Evolutionary conservation across 805 yeast genomes (phyloP).

Genomic region (Metschnikowia rubicola): DNA sequence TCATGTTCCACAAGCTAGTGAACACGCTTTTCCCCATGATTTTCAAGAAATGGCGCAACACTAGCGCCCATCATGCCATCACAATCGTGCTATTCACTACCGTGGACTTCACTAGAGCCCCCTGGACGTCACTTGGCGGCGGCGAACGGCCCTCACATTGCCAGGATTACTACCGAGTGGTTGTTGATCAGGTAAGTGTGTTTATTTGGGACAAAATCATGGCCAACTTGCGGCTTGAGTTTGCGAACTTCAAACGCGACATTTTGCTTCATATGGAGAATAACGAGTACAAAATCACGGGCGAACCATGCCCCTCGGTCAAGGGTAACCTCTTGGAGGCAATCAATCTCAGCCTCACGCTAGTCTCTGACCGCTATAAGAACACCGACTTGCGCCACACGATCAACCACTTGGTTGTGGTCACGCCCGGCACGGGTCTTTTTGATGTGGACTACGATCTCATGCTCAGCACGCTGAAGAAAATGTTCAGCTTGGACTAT

Average conservation of each 20-base stretch:
- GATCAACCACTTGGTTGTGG: conserved; percentile 80
- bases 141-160: conserved; percentile 72
- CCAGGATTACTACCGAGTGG: conserved; percentile 84
- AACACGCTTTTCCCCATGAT: conserved; percentile 90
- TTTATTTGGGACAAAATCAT: conserved; percentile 88
- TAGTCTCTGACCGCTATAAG: conserved; percentile 71
- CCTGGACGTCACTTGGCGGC: conserved; percentile 56
- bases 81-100: conserved; percentile 87
- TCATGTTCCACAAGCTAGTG: conserved; percentile 86
- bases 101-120: conserved; percentile 54
- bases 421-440: conserved; percentile 91
- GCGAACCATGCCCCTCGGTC: conserved; percentile 75
- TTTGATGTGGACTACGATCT: conserved; percentile 86
- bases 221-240: conserved; percentile 81
- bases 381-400: conserved; percentile 88
- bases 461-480: conserved; percentile 68
- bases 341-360: conserved; percentile 74
- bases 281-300: conserved; percentile 33
- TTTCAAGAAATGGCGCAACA: conserved; percentile 81
- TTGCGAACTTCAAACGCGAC: conserved; percentile 75
- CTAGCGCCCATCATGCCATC: conserved; percentile 85
- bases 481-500: conserved; percentile 72
- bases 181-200: conserved; percentile 89
- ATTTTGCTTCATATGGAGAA: conserved; percentile 48
- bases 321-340: conserved; percentile 90